Conservation (phyloP, 192 early-diverging fungal genomes). For the Coemansia sp. region DNA sequence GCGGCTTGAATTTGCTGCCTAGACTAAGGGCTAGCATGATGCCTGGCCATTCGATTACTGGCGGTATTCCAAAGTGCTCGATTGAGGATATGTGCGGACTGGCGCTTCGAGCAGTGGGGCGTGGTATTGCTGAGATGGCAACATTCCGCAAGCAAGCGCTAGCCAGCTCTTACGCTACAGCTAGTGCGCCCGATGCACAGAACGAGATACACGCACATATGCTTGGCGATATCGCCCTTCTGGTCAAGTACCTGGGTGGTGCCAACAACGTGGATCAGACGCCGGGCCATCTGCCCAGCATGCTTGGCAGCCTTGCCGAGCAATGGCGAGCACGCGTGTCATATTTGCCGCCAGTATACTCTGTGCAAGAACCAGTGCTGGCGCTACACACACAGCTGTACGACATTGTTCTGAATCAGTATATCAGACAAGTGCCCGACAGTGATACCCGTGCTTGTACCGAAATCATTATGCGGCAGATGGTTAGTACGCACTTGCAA, state of each 20-base stretch:
- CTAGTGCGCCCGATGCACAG: neutral
- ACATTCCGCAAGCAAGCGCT: constrained; percentile 2
- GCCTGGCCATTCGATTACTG: neutral
- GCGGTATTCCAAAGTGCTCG: neutral
- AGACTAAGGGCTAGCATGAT: constrained; percentile 9
- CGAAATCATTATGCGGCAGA: constrained; percentile 22
- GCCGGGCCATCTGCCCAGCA: neutral
- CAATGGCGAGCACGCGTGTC: constrained; percentile 42
- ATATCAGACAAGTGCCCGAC: neutral
- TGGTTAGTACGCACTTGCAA: constrained; percentile 36
- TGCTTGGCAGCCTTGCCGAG: constrained; percentile 23
- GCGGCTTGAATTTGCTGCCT: constrained; percentile 6
- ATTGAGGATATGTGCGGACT: constrained; percentile 15
- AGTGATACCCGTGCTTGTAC: constrained; percentile 1
- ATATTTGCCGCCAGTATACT: constrained; percentile 34
- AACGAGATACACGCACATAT: constrained; percentile 50
- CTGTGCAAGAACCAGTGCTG: constrained; percentile 50
- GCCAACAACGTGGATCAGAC: neutral
- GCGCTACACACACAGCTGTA: constrained; percentile 47
- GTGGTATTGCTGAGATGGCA: constrained; percentile 21
- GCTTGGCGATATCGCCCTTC: constrained; percentile 45
- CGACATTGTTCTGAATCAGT: constrained; percentile 25
- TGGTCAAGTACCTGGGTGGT: constrained; percentile 18
- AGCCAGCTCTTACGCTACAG: neutral
- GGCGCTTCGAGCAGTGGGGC: constrained; percentile 27